Evolutionary conservation across 75 land plant species (phyloP).

Genomic region (Selaginella moellendorffii): DNA sequence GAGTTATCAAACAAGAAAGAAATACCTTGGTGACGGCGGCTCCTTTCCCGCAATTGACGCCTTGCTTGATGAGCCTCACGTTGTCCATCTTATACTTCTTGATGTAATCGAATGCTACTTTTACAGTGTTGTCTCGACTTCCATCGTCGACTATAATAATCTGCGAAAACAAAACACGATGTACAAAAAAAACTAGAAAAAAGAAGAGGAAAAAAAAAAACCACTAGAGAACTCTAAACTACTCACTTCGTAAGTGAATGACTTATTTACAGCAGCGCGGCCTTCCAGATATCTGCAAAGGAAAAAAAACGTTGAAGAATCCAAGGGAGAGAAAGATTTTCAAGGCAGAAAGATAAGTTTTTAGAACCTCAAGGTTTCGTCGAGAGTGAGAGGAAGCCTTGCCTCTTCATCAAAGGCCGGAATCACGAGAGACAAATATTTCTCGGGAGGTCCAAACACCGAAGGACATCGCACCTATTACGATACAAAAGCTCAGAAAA

Average conservation of each 20-base stretch:
- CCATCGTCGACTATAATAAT: constrained; percentile 97
- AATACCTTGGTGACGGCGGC: constrained; percentile 96
- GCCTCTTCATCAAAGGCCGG: constrained; percentile 94
- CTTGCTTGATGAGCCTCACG: constrained; percentile 73
- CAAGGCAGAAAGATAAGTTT: too few species aligned
- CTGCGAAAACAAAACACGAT: too few species aligned
- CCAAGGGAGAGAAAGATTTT: too few species aligned
- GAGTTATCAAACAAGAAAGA: neutral
- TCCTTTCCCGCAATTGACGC: constrained; percentile 86
- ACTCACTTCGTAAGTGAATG: constrained; percentile 97
- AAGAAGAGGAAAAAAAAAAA: too few species aligned
- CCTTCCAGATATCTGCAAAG: constrained; percentile 78
- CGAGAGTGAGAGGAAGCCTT: constrained; percentile 73
- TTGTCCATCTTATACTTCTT: constrained; percentile 58
- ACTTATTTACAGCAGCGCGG: constrained; percentile 51
- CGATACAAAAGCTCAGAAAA: too few species aligned
- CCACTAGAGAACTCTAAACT: too few species aligned
- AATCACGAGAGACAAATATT: constrained; percentile 76
- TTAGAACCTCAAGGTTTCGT: constrained; percentile 62
- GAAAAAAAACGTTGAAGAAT: too few species aligned
- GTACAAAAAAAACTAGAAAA: too few species aligned
- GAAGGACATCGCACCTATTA: constrained; percentile 61
- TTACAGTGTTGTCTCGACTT: constrained; percentile 69
- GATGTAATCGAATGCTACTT: constrained; percentile 78
- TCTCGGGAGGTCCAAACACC: constrained; percentile 66